A percentile compares a stretch with the other conserved stretches of the same genome.
phyloP scores from a whole-genome alignment of 176 grass and related monocot genomes.

The Leersia perrieri region DNA sequence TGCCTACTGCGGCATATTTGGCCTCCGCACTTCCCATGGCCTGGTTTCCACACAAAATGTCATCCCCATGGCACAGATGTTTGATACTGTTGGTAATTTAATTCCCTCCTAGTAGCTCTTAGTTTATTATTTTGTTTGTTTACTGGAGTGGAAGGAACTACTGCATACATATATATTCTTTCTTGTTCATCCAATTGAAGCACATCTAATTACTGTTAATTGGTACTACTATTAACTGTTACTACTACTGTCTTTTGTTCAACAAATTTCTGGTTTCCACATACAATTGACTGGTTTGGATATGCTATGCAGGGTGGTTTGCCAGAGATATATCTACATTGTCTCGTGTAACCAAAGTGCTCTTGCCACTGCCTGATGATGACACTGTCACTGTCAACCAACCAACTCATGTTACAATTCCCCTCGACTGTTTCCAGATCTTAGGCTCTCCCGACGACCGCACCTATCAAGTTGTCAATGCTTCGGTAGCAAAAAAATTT shows the following conservation, averaged over 20 bases:
- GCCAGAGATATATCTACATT: constrained; percentile 66
- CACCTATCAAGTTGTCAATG: constrained; percentile 59
- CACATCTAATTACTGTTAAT: too few species aligned
- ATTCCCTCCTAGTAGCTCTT: neutral
- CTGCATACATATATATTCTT: too few species aligned
- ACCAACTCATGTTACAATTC: constrained; percentile 53
- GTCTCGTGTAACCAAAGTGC: constrained; percentile 38
- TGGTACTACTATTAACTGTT: too few species aligned
- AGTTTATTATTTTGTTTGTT: too few species aligned
- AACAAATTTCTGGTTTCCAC: too few species aligned
- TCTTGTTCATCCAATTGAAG: too few species aligned
- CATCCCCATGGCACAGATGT: constrained; percentile 77
- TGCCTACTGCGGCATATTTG: constrained; percentile 84
- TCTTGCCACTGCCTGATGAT: constrained; percentile 50
- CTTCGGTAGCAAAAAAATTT: constrained; percentile 53
- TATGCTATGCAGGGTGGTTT: constrained; percentile 70
- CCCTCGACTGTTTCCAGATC: constrained; percentile 68
- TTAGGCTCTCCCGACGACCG: constrained; percentile 52
- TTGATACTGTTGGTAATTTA: constrained; percentile 78
- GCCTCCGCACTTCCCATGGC: constrained; percentile 81
- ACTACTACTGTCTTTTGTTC: too few species aligned
- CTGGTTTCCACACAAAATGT: constrained; percentile 44
- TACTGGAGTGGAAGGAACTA: too few species aligned
- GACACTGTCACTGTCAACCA: constrained; percentile 26
- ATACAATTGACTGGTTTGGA: neutral